Evolutionary conservation across 2,329 filamentous ascomycete genomes (phyloP), one percentile per base, ranked within the genome.

Genomic region (Daldinia sp.): DNA sequence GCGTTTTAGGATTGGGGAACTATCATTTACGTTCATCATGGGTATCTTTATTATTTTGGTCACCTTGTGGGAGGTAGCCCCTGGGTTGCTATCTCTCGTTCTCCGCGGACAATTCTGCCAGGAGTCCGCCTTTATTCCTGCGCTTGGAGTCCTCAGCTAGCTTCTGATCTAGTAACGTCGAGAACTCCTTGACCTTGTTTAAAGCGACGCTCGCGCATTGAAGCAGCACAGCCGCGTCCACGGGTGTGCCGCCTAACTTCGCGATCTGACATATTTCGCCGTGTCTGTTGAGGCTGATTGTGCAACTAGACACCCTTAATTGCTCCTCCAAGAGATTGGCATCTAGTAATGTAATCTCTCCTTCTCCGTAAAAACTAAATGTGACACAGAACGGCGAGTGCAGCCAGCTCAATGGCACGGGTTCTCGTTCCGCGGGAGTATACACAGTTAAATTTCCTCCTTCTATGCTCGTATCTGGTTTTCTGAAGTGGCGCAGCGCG

Each of bases 341-440:
- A 76, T 95, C 92, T n/a, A 92, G 75, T 54, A 94, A 73, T 41
- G 91, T 85, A 11, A 89, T 83, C 68, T 91, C 89, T 4, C 88
- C 91, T 27, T 90, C 84, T 73, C 86, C 83, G 77, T 91, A 97
- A 74, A 93, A 94, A 71, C 88, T 92, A 77, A 96, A 96, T 0
- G 93, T 96, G 45, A 97, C 84, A 74, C 94, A 96, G 56, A 97
- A 90, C 1, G 95, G 95, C 70, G 92, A 91, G 78, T 98, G 95
- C 68, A 97, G 86, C 82, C 97, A 92, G 71, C 92, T 93, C 64
- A 99, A 83, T 47, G 93, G 89, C 45, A 97, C 92, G 0, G 94
- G 94, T 67, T 97, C 94, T 66, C 95, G 85, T 80, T 99, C 94
- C 10, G 91, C 88, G 2, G 90, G 78, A 1, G 90, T 91, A 79